Conservation (phyloP, 108 stramenopile genomes). For the Cyclostephanos invisitatus region DNA sequence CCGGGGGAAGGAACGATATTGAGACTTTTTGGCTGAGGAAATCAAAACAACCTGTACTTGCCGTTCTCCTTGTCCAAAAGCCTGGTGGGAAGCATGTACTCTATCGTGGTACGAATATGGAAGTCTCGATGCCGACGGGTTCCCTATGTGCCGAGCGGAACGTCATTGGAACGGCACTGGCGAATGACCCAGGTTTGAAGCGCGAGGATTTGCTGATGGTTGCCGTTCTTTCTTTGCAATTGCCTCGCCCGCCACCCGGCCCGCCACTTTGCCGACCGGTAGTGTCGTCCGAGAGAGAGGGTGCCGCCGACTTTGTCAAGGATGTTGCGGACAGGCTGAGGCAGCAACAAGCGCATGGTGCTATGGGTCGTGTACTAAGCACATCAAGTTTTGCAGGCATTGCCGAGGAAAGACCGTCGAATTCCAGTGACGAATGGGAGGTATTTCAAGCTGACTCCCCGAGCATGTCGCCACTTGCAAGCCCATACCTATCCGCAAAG, state of each 20-base stretch:
- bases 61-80: constrained; percentile 89
- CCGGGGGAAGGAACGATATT: constrained; percentile 73
- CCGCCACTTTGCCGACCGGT: constrained; percentile 25
- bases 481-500: constrained; percentile 3
- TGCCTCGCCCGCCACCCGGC: constrained; percentile 45
- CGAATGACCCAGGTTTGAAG: constrained; percentile 72
- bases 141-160: constrained; percentile 97
- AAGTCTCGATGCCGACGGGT: constrained; percentile 97
- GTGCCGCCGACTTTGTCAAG: constrained; percentile 14
- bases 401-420: constrained; percentile 29
- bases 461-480: constrained; percentile 3
- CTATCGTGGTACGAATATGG: constrained; percentile 97
- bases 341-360: constrained; percentile 25
- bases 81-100: constrained; percentile 57
- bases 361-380: constrained; percentile 33
- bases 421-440: constrained; percentile 37
- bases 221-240: constrained; percentile 83
- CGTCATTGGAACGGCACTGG: constrained; percentile 93
- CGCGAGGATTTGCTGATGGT: constrained; percentile 81
- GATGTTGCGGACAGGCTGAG: constrained; percentile 38
- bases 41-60: constrained; percentile 94
- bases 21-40: constrained; percentile 94
- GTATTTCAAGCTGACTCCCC: constrained; percentile 1
- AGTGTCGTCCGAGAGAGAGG: constrained; percentile 15
- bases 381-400: constrained; percentile 51